A percentile compares a stretch with the other conserved stretches of the same genome.
Evolutionary conservation across 78 protist species (phyloP).

Genomic region (Dictyostelium purpureum): DNA sequence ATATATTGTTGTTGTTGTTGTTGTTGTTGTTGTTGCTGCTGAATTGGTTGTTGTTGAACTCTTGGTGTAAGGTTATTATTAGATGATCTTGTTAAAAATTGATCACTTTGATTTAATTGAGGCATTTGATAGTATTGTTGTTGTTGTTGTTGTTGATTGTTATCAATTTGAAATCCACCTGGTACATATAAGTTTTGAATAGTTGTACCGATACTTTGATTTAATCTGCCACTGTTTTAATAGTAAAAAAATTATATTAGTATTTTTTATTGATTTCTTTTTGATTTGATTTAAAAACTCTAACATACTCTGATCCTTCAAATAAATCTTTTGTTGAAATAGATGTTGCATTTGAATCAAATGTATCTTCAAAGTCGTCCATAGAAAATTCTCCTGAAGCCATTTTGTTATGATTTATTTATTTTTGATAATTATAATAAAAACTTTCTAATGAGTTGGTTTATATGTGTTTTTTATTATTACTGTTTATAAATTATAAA

Average conservation of each 20-base stretch:
- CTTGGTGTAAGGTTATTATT: neutral
- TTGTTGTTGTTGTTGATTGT: conserved; percentile 30
- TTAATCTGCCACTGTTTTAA: neutral
- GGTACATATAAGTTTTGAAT: neutral
- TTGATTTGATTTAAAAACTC: no score
- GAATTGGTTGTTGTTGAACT: neutral
- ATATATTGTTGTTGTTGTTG: neutral
- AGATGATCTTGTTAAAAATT: neutral
- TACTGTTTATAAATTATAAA: neutral
- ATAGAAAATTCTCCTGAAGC: conserved; percentile 42
- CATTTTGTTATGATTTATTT: neutral
- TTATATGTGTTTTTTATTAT: neutral
- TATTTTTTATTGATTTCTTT: no score
- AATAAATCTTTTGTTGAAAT: conserved; percentile 52
- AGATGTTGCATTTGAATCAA: conserved; percentile 10
- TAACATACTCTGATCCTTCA: conserved; percentile 57
- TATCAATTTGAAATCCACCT: conserved; percentile 30
- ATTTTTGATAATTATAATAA: no score
- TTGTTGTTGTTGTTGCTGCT: conserved; percentile 6
- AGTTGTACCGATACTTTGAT: conserved; percentile 53
- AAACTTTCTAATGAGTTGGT: neutral
- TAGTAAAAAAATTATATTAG: no score
- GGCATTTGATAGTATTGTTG: conserved; percentile 1
- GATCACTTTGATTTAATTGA: neutral
- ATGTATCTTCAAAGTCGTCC: conserved; percentile 71